Conservation (phyloP, 31 red algal genomes). For the Endocladia muricata region DNA sequence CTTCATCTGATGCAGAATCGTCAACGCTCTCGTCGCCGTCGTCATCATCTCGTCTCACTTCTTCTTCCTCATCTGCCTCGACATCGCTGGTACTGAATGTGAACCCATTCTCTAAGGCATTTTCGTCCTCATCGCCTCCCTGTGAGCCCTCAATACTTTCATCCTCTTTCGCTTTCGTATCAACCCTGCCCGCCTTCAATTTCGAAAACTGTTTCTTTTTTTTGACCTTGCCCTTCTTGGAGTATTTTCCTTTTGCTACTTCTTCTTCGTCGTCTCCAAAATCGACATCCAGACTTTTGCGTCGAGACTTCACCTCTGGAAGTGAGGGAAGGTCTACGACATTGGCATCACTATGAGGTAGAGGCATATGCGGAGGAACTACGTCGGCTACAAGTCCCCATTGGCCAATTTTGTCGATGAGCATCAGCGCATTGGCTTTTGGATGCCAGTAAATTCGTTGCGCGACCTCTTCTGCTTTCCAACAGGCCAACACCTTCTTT, state of each 20-base stretch:
- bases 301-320: conserved; percentile 9
- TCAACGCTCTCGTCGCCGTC: conserved; percentile 31
- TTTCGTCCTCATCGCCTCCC: conserved; percentile 25
- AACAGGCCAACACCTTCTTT: conserved; percentile 46
- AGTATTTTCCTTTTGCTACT: conserved; percentile 16
- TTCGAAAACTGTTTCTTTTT: conserved; percentile 15
- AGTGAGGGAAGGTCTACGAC: conserved; percentile 31
- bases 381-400: conserved; percentile 64
- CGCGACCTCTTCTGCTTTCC: conserved; percentile 44
- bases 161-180: conserved; percentile 17
- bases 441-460: conserved; percentile 65
- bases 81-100: conserved; percentile 52
- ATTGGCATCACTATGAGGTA: background rate
- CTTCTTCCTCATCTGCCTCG: conserved; percentile 69
- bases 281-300: background rate
- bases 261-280: conserved; percentile 47
- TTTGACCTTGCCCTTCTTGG: conserved; percentile 16
- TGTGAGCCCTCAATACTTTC: conserved; percentile 4
- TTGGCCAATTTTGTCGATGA: conserved; percentile 70
- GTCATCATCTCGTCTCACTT: background rate
- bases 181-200: background rate
- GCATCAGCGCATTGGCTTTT: conserved; percentile 36
- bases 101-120: conserved; percentile 24
- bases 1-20: conserved; percentile 24
- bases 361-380: conserved; percentile 52